Evolutionary conservation across 768 basidiomycete species (phyloP), one percentile per base, ranked within the genome.

Genomic region (Suillus sp.): DNA sequence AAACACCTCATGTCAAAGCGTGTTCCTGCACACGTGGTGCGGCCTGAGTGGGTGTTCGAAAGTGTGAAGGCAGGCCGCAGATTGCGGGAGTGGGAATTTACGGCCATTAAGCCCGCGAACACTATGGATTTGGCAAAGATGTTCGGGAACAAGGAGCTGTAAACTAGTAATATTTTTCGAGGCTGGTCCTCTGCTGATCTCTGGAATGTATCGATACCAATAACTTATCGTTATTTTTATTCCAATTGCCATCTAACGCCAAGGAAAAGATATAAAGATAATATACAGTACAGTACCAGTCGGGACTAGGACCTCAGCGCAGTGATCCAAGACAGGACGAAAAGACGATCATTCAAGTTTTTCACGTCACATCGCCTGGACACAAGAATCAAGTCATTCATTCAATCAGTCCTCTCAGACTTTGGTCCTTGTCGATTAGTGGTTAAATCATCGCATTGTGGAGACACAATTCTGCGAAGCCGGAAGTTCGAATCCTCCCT

Each of bases 21-120:
- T 65, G 80, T 72, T 62, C 79, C 80, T 40, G 77, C 80, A 25
- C 81, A 89, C 61, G 83, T 94, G 61, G 90, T 94, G 37, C 86
- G 80, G 62, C 91, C 91, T 10, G 87, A 89, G 71, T 93, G 90
- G 91, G 81, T 92, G 8, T 77, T 78, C 13, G 91, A 92, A 66
- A 90, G 90, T 67, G 80, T 92, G 66, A 72, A 73, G 20, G 78
- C 79, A 18, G 89, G 88, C 27, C 88, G 81, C 71, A 78, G 85
- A 67, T 76, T 84, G 63, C 77, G 81, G 40, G 93, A 95, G 74
- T 78, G 83, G 62, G 73, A 75, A 22, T 95, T 92, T 68, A 63
- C 79, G 8, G 79, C 86, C 22, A 70, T 84, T 60, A 80, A 77
- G 66, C 69, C 79, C 64, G 70, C 71, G 2, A 78, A 69, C 25